Base-by-base conservation (phyloP, 2,329 filamentous ascomycete species). In the Colletotrichum tropicicola region DNA sequence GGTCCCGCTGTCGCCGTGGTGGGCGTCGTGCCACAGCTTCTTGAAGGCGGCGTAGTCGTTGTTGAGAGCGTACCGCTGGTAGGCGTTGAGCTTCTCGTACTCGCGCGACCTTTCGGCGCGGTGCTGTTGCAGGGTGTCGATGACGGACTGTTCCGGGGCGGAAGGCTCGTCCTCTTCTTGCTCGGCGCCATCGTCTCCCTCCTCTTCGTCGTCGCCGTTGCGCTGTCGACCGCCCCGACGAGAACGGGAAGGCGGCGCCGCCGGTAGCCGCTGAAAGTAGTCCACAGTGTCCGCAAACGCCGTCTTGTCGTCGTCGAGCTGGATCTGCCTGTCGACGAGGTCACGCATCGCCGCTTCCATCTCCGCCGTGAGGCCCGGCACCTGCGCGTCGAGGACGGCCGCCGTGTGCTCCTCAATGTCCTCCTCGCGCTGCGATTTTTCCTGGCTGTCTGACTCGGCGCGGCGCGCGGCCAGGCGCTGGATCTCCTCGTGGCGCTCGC, bases 1-100 rank as follows among this genome's bases (percentile, higher is more conserved):
- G 8, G 84, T 80, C 1, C 83, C 82, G 23, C 83, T 80, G 32
- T 83, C 78, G 5, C 80, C 81, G 54, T 83, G 80, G 39, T 81
- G 73, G 5, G 84, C 82, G 65, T 86, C 83, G 73, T 88, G 85
- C 84, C 85, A 86, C 23, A 83, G 74, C 69, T 83, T 83, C 73
- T 87, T 87, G 80, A 89, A 89, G n/a, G 77, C 75, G 60, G 83
- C 80, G 70, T 89, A 89, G 70, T 88, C 84, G 71, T 89, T 89
- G 74, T 88, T 81, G 12, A 79, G 68, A 5, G 80, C 85, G 70
- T 89, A 89, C 25, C 83, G 82, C 68, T 84, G 74, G 63, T 83
- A 74, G 48, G 78, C 71, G 35, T 71, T 76, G 68, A 83, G 74
- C 2, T 70, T 67, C 1, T 73, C 74, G 71, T 87, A 88, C 41